Conservation (phyloP, 2,329 filamentous ascomycete genomes). For the Cadophora gregata region DNA sequence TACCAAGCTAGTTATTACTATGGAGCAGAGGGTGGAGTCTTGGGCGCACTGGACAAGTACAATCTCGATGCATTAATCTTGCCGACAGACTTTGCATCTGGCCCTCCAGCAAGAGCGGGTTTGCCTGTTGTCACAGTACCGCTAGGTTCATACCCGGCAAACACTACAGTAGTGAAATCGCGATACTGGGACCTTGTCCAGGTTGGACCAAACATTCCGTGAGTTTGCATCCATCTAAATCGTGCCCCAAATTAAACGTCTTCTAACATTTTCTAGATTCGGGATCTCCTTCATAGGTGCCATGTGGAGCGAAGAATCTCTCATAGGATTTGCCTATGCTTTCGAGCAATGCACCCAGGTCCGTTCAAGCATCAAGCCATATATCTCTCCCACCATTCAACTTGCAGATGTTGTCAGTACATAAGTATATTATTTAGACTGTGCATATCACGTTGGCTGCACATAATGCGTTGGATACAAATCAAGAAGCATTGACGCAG, state of each 20-base stretch:
- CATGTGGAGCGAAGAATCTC: slow-evolving; percentile 63
- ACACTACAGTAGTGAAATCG: slow-evolving; percentile 49
- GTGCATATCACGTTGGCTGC: background rate
- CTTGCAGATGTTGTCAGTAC: slow-evolving; percentile 24
- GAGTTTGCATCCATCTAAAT: slow-evolving; percentile 15
- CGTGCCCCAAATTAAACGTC: background rate
- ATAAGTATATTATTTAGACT: background rate
- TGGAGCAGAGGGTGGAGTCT: slow-evolving; percentile 64
- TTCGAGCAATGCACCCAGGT: slow-evolving; percentile 59
- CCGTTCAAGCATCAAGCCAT: slow-evolving; percentile 54
- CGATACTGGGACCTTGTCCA: slow-evolving; percentile 57
- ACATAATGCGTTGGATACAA: background rate
- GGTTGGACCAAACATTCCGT: slow-evolving; percentile 58
- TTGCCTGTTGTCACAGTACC: slow-evolving; percentile 68
- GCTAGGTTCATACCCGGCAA: slow-evolving; percentile 59
- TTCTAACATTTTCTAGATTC: slow-evolving; percentile 48
- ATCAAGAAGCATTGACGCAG: background rate
- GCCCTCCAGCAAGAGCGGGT: slow-evolving; percentile 61
- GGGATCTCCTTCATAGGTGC: slow-evolving; percentile 68
- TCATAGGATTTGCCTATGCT: slow-evolving; percentile 71
- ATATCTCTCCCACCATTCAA: slow-evolving; percentile 38
- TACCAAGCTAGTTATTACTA: slow-evolving; percentile 60
- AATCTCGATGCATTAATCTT: slow-evolving; percentile 67
- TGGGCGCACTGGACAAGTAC: slow-evolving; percentile 62
- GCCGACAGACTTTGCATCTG: slow-evolving; percentile 56